Evolutionary conservation across 2,329 filamentous ascomycete species (phyloP), one percentile per base, ranked within the genome.

Genomic region (Colletotrichum aenigma): DNA sequence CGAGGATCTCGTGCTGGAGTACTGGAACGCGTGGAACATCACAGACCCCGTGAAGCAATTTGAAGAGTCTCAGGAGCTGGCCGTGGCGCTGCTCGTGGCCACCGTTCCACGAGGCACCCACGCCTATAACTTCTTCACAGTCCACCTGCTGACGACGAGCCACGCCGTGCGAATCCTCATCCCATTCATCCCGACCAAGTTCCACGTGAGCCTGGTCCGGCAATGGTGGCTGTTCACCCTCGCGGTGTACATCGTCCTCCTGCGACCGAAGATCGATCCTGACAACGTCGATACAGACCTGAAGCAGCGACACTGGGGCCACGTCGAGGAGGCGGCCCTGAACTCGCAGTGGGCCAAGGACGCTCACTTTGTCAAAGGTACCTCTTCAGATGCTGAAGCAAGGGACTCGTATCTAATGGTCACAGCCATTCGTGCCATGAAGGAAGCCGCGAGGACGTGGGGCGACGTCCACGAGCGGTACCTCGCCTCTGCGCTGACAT

Each of bases 151-250:
- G 36, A 97, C 95, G 1, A 94, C 94, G 24, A 96, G 94, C 76
- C 96, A 99, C 82, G 96, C 97, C 1, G 91, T 98, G 15, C 91
- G 97, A n/a, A 91, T 98, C 28, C 85, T 99, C 7, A 87, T 99
- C 4, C 95, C 97, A 0, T 84, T 95, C 43, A 86, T 98, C 13
- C 95, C 96, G 0, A 84, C 89, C 16, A 91, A 92, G 80, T 93
- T 93, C 79, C 96, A 98, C 79, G 83, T 95, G 61, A 87, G 87
- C 26, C 86, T 99, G 6, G 88, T 98, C 10, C 89, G 94, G 52
- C 93, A 98, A 83, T 98, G 97, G 96, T 98, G 95, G 94, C 86
- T 99, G 7, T 90, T 98, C 56, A 92, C 94, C 1, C 84, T 98
- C 56, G 91, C 92, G 0, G 90, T 96, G 13, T 98, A 97, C 82